These are phyloP conservation scores for Diplosphaera chodatii DNA, from an alignment of 139 green algal species.

Conservation along the genomic window DNA sequence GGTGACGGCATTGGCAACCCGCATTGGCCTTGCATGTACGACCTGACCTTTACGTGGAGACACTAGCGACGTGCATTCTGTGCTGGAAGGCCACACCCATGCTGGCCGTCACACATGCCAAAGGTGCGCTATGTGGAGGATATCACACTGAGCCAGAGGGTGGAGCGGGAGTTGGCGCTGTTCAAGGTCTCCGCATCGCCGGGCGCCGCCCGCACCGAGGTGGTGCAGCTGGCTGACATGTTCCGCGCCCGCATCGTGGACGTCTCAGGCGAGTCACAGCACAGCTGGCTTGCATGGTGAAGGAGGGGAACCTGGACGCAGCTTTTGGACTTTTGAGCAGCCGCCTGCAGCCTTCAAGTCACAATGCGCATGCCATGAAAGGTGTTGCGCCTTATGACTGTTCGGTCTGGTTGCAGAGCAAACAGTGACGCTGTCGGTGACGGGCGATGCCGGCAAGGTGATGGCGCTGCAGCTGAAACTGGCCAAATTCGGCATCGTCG, in stretches of 20 bases:
- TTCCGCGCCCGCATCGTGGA: slow-evolving; percentile 92
- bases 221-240: slow-evolving; percentile 86
- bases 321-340: too few relatives aligned
- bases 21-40: too few relatives aligned
- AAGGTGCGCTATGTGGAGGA: slow-evolving; percentile 91
- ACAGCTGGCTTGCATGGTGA: too few relatives aligned
- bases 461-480: slow-evolving; percentile 59
- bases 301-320: too few relatives aligned
- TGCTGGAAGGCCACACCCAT: too few relatives aligned
- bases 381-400: slow-evolving; percentile 62
- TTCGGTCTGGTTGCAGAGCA: slow-evolving; percentile 20
- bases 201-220: slow-evolving; percentile 63
- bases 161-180: slow-evolving; percentile 93
- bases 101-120: too few relatives aligned
- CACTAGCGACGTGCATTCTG: too few relatives aligned
- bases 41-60: too few relatives aligned
- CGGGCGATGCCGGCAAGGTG: slow-evolving; percentile 91
- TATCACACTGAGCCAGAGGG: slow-evolving; percentile 65
- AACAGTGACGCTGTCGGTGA: slow-evolving; percentile 61
- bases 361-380: slow-evolving; percentile 90
- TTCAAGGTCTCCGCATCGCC: slow-evolving; percentile 25
- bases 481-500: slow-evolving; percentile 71
- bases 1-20: too few relatives aligned
- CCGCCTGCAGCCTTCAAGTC: slow-evolving; percentile 50
- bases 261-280: slow-evolving; percentile 27